Evolutionary conservation across 306 rosid species (phyloP).

Genomic region (Vigna reflexopilosa): DNA sequence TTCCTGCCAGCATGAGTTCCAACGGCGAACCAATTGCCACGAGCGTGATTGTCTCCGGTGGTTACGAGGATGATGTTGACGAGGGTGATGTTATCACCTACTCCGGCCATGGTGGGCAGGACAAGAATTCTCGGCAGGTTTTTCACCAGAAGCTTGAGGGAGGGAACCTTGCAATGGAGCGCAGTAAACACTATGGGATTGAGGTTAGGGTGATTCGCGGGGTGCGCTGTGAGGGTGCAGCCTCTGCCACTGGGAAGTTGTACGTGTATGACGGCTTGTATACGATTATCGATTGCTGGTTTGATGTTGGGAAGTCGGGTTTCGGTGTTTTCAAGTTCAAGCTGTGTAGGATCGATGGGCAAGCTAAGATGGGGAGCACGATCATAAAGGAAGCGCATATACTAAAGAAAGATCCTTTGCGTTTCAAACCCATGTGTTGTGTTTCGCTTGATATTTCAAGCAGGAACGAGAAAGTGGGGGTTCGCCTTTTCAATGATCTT

Average conservation of each 20-base stretch:
- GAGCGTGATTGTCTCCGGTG: slow-evolving; percentile 90
- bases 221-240: slow-evolving; percentile 55
- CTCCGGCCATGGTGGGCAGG: slow-evolving; percentile 98
- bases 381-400: slow-evolving; percentile 63
- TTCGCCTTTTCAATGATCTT: slow-evolving; percentile 78
- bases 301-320: slow-evolving; percentile 95
- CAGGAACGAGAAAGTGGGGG: slow-evolving; percentile 60
- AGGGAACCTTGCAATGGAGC: slow-evolving; percentile 91
- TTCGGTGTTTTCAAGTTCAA: slow-evolving; percentile 91
- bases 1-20: slow-evolving; percentile 81
- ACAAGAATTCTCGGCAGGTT: slow-evolving; percentile 73
- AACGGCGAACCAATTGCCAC: slow-evolving; percentile 96
- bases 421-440: slow-evolving; percentile 63
- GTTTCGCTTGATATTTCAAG: slow-evolving; percentile 72
- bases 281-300: slow-evolving; percentile 79
- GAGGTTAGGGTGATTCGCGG: slow-evolving; percentile 96
- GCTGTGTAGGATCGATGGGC: slow-evolving; percentile 81
- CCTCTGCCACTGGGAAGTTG: slow-evolving; percentile 63
- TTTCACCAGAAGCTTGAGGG: slow-evolving; percentile 88
- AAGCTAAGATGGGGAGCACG: slow-evolving; percentile 84
- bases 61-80: slow-evolving; percentile 90
- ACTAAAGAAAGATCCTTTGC: slow-evolving; percentile 62
- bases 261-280: slow-evolving; percentile 95
- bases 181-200: slow-evolving; percentile 92
- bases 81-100: slow-evolving; percentile 82